Evolutionary conservation across 2,329 filamentous ascomycete genomes (phyloP).

Genomic region (Lasiodiplodia sp.): DNA sequence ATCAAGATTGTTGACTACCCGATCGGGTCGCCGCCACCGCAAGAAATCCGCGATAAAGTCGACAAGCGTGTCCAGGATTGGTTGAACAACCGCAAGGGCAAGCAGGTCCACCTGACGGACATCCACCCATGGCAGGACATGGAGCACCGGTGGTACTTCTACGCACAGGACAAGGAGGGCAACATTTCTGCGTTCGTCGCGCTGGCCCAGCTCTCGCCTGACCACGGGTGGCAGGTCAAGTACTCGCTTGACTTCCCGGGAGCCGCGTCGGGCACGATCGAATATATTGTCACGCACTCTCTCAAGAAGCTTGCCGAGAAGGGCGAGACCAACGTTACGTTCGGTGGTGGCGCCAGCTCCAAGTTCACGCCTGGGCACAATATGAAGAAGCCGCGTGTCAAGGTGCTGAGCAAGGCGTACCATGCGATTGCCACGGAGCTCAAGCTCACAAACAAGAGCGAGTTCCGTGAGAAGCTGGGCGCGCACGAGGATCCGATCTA

Average conservation of each 20-base stretch:
- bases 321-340: slow-evolving; percentile 76
- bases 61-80: slow-evolving; percentile 80
- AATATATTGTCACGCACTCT: slow-evolving; percentile 78
- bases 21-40: slow-evolving; percentile 67
- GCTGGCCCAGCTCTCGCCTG: slow-evolving; percentile 79
- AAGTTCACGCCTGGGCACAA: slow-evolving; percentile 82
- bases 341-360: slow-evolving; percentile 81
- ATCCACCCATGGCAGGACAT: slow-evolving; percentile 87
- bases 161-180: slow-evolving; percentile 75
- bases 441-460: slow-evolving; percentile 81
- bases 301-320: slow-evolving; percentile 66
- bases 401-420: slow-evolving; percentile 83
- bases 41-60: slow-evolving; percentile 72
- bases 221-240: slow-evolving; percentile 92
- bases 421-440: slow-evolving; percentile 81
- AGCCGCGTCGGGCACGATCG: slow-evolving; percentile 85
- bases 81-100: slow-evolving; percentile 80
- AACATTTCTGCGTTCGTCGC: slow-evolving; percentile 80
- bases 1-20: slow-evolving; percentile 79
- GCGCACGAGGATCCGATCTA: slow-evolving; percentile 84
- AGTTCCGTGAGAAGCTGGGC: slow-evolving; percentile 91
- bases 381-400: slow-evolving; percentile 79
- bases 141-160: slow-evolving; percentile 85
- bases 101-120: slow-evolving; percentile 88
- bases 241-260: slow-evolving; percentile 94